Conservation (phyloP, 495 filamentous ascomycete genomes). For the Talaromyces wortmannii region DNA sequence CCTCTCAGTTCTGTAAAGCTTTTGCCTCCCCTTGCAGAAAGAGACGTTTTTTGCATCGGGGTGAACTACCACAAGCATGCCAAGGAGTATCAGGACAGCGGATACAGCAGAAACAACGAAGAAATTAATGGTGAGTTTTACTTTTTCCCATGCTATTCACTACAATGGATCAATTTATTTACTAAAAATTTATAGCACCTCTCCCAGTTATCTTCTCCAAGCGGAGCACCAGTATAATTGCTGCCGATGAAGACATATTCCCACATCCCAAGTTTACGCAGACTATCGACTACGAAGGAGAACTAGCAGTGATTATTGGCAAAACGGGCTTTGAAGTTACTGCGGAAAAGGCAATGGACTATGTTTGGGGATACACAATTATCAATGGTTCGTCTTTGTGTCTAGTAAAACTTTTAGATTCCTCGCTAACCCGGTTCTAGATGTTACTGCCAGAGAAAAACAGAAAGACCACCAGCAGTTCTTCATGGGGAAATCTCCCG, state of each 20-base stretch:
- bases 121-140: background rate
- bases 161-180: background rate
- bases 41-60: constrained; percentile 47
- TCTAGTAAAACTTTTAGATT: background rate
- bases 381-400: constrained; percentile 29
- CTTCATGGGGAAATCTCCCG: constrained; percentile 47
- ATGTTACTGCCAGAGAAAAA: constrained; percentile 46
- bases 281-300: constrained; percentile 49
- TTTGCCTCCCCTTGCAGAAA: constrained; percentile 38
- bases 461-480: constrained; percentile 53
- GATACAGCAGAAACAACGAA: constrained; percentile 44
- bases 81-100: constrained; percentile 41
- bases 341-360: constrained; percentile 37
- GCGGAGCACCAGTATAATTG: constrained; percentile 46
- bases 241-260: constrained; percentile 34
- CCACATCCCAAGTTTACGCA: constrained; percentile 42
- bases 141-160: background rate
- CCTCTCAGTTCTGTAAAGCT: constrained; percentile 28
- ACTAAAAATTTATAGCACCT: constrained; percentile 12
- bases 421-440: constrained; percentile 6
- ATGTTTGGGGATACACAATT: constrained; percentile 52
- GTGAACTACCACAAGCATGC: constrained; percentile 52
- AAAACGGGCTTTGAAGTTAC: constrained; percentile 37
- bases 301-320: constrained; percentile 49
- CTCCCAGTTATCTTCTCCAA: constrained; percentile 50